Percentiles rank a stretch among this genome's conserved stretches.
These are phyloP conservation scores for Gnomoniopsis smithogilvyi DNA, from an alignment of 2,329 filamentous ascomycete genomes.

Conservation along the genomic window DNA sequence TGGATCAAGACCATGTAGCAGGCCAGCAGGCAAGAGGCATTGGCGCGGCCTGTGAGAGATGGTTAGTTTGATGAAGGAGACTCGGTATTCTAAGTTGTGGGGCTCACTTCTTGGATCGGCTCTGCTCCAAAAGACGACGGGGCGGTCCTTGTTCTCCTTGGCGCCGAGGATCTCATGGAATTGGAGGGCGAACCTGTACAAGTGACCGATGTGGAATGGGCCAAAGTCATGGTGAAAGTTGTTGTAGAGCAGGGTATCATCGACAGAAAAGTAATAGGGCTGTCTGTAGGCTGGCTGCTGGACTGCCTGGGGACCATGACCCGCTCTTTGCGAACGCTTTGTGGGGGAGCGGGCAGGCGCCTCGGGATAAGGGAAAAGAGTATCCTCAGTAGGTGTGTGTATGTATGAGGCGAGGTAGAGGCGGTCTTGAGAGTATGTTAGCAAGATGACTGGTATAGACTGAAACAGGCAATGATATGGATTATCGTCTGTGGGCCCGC, in stretches of 20 bases:
- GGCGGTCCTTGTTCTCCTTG: constrained; percentile 82
- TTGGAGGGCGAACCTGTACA: constrained; percentile 93
- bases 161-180: constrained; percentile 94
- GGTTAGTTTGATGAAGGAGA: constrained; percentile 23
- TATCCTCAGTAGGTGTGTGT: constrained; percentile 74
- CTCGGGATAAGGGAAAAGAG: constrained; percentile 78
- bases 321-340: constrained; percentile 69
- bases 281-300: constrained; percentile 46
- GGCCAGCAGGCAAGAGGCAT: constrained; percentile 90
- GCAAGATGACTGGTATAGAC: constrained; percentile 27
- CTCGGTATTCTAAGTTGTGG: background rate
- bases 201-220: constrained; percentile 92
- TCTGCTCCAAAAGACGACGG: constrained; percentile 94
- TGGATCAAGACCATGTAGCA: constrained; percentile 99
- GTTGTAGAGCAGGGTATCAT: constrained; percentile 91
- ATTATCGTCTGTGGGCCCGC: background rate
- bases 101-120: constrained; percentile 83
- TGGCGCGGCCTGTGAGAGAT: constrained; percentile 69
- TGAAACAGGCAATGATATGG: constrained; percentile 22
- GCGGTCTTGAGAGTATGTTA: constrained; percentile 64
- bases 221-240: constrained; percentile 99
- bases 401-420: constrained; percentile 93
- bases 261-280: constrained; percentile 94
- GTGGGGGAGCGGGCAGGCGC: constrained; percentile 62
- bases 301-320: constrained; percentile 51